Base-by-base conservation (phyloP, 805 yeast species). In the Kluyveromyces siamensis region DNA sequence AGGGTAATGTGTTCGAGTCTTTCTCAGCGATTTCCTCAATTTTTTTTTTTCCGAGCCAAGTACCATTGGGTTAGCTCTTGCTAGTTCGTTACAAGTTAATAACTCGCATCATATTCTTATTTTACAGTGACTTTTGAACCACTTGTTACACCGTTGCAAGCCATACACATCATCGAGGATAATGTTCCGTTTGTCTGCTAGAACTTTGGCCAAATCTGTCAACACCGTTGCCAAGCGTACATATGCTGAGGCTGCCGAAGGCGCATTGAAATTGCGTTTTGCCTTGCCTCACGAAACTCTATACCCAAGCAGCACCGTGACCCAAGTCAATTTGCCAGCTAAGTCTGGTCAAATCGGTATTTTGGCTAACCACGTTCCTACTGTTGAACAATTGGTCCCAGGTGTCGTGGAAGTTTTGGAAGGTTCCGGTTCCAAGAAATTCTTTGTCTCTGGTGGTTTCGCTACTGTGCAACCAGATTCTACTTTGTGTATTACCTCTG, bases 401-500 rank as follows among this genome's bases (percentile, higher is more conserved):
- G 99, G 99, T 71, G 78, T 93, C 53, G 84, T 93, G 62, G 96
- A 90, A 72, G 81, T 93, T 66, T 84, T 87, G 58, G 91, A 87
- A 71, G 77, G 81, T 64, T 70, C 84, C 49, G 70, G 84, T 56
- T 74, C 80, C 67, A 75, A 79, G 71, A 87, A 86, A 72, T 91
- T 71, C 77, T 93, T 91, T 62, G 89, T 91, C 57, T 80, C 95
- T 54, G 98, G 98, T 58, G 99, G 99, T 59, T 86, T 91, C 64
- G 98, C 96, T 52, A 81, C 96, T 50, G 95, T 93, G 57, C 90
- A 87, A 70, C 97, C 96, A 72, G 95, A 87, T 65, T 89, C 96
- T 58, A 78, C 84, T 60, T 77, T 93, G 68, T 81, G 87, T 66
- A 84, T 93, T 70, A 85, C 93, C 66, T 90, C 97, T 56, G 84